Percentiles rank a stretch among this genome's conserved stretches.
These are phyloP conservation scores for Saccharomycopsis javanensis DNA, from an alignment of 805 yeast species.

Conservation along the genomic window DNA sequence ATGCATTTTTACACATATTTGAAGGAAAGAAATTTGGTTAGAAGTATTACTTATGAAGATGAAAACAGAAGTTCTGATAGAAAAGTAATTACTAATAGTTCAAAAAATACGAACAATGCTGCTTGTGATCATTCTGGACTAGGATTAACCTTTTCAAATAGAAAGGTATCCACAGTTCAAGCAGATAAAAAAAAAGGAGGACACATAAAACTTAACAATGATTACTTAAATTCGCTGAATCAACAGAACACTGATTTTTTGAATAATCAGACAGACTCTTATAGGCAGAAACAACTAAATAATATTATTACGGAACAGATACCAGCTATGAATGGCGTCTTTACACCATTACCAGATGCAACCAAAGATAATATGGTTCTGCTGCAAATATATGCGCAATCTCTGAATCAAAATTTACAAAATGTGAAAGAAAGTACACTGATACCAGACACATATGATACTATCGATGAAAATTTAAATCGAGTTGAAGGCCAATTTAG, in stretches of 20 bases:
- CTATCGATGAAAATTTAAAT: not conserved
- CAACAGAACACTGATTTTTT: not conserved
- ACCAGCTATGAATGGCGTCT: not conserved
- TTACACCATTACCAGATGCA: not conserved
- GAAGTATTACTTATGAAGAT: not conserved
- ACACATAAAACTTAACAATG: not conserved
- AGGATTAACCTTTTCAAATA: too few relatives aligned
- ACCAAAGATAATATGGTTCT: not conserved
- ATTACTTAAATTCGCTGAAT: not conserved
- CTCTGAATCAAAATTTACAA: not conserved
- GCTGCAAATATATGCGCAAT: not conserved
- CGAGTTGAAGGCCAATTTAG: not conserved
- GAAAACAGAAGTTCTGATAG: not conserved
- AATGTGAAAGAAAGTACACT: not conserved
- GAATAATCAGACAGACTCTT: not conserved
- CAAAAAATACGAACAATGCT: not conserved
- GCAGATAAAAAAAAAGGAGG: not conserved
- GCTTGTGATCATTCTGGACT: too few relatives aligned
- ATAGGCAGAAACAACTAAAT: not conserved
- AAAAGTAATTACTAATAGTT: not conserved
- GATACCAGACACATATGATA: not conserved
- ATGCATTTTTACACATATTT: conserved; percentile 18
- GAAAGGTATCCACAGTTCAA: too few relatives aligned
- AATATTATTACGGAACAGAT: not conserved
- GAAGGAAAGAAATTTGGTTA: conserved; percentile 15